A percentile compares a stretch with the other conserved stretches of the same genome.
Conservation (phyloP, 768 basidiomycete species). For the Rhodosporidiobolus sp. region DNA sequence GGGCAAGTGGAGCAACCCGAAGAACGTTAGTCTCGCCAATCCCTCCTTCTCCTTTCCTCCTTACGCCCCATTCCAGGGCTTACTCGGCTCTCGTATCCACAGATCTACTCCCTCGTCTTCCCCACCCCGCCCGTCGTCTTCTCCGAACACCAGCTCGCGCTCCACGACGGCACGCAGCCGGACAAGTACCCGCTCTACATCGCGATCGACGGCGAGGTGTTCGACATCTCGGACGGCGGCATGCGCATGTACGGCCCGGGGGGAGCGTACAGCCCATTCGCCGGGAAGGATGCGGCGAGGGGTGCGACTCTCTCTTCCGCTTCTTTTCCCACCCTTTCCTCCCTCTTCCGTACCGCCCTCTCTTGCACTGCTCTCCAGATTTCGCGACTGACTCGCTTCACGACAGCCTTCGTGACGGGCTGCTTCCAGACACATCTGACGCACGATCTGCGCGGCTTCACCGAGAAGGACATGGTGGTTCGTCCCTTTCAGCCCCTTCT, state of each 20-base stretch:
- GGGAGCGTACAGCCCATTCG: conserved; percentile 56
- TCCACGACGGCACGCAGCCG: conserved; percentile 66
- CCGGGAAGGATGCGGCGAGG: conserved; percentile 57
- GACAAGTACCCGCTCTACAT: conserved; percentile 69
- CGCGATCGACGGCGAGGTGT: conserved; percentile 89
- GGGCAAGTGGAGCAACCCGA: conserved; percentile 61
- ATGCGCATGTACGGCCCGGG: conserved; percentile 75
- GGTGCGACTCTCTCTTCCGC: background rate
- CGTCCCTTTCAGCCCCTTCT: conserved; percentile 42
- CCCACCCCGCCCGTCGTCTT: conserved; percentile 50
- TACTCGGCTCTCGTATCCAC: background rate
- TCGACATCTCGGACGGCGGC: conserved; percentile 73
- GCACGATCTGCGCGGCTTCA: conserved; percentile 81
- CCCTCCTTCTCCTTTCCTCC: background rate
- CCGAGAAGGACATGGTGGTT: conserved; percentile 67
- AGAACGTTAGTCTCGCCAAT: conserved; percentile 15
- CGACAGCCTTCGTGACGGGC: conserved; percentile 85
- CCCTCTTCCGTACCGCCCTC: background rate
- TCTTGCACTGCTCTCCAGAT: background rate
- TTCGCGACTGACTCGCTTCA: conserved; percentile 42
- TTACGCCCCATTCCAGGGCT: background rate
- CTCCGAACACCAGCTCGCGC: conserved; percentile 65
- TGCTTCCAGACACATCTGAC: conserved; percentile 89
- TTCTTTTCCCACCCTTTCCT: conserved; percentile 10
- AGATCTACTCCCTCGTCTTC: conserved; percentile 40